Base-by-base conservation (phyloP, 768 basidiomycete genomes). In the Sistotremastrum niveocremeum region DNA sequence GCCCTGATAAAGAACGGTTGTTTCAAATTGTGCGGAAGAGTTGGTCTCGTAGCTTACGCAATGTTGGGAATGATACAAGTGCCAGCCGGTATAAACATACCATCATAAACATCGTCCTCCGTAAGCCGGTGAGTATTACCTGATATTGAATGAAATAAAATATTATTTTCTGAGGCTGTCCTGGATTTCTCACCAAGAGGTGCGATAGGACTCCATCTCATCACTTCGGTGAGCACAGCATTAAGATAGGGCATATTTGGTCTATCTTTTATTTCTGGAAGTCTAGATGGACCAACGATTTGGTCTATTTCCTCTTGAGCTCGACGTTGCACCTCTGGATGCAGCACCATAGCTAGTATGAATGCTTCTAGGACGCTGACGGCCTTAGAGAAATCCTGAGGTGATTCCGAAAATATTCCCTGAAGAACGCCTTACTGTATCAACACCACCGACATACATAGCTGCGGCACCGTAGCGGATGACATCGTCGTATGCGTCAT, bases 61-160 rank as follows among this genome's bases (percentile, higher is more conserved):
- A 74, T 68, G 51, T 78, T 81, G 1, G 75, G 76, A 31, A 77
- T 70, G 11, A 81, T 68, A 6, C 69, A 71, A 1, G 78, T 65
- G 2, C 77, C 78, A 50, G 66, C 64, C 7, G 77, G 74, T 38
- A 79, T 79, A 5, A 71, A 51, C 46, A 71, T 71, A 20, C 68
- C 65, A 40, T 64, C 57, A 48, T 71, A 71, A 10, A 63, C 46
- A 42, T 69, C 71, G 45, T 70, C 67, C 34, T 63, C 53, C 2
- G 65, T 65, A 3, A 29, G 11, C 9, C 41, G 41, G n/a, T 28
- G 41, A 29, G 41, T 29, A 30, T 28, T 39, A 5, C 37, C 37
- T 37, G 10, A 20, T 20, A 20, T 20, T 20, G 20, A 20, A 20
- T 20, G 20, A 20, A 20, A 20, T 20, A 20, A 20, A 20, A 20